Evolutionary conservation across 139 green algal species (phyloP), one percentile per base, ranked within the genome.

Genomic region (Auxenochlorella pyrenoidosa): DNA sequence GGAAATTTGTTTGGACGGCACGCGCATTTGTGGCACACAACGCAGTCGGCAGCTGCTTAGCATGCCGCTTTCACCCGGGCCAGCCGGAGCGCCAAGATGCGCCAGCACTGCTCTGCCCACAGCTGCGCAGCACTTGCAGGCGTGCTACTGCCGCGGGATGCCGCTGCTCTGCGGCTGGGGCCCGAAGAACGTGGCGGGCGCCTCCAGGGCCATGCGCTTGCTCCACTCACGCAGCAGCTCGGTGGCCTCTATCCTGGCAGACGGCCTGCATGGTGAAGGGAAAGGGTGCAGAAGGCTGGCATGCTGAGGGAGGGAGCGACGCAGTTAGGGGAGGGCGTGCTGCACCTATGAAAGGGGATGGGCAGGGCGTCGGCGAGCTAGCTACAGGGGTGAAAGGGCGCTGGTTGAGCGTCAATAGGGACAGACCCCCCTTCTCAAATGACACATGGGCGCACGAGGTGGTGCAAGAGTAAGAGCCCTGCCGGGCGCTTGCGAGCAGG

Each of bases 191-290:
- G 79, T 86, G 44, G 60, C 89, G 4, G 85, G 70, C 26, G 89
- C 89, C 28, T 32, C 77, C 70, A 72, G 30, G 34, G 90, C 90
- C 83, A 93, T 60, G 21, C n/a, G 72, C 84, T 92, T 93, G 79
- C 90, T 93, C 88, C 76, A 90, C 19, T 83, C 60, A 30, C 83
- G 83, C 60, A 92, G 75, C 51, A 60, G 43, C 73, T 87, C 78
- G 0, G 83, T 88, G 2, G 6, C 26, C 5, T 73, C 24, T 26
- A 36, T 75, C 32, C 34, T 75, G 16, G 80, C 63, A 0, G 24
- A 32, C 16, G 80, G 80, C 80, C 80, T 85, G 80, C 40, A 75
- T 24, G 41, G 5, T 0, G 22, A 6, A 43, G 30, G 24, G 4
- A 54, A n/a, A n/a, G 70, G 36, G 12, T 41, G 18, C 34, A 34